A percentile compares a stretch with the other conserved stretches of the same genome.
phyloP scores from a whole-genome alignment of 306 rosid species.

The Dryas alaskensis region DNA sequence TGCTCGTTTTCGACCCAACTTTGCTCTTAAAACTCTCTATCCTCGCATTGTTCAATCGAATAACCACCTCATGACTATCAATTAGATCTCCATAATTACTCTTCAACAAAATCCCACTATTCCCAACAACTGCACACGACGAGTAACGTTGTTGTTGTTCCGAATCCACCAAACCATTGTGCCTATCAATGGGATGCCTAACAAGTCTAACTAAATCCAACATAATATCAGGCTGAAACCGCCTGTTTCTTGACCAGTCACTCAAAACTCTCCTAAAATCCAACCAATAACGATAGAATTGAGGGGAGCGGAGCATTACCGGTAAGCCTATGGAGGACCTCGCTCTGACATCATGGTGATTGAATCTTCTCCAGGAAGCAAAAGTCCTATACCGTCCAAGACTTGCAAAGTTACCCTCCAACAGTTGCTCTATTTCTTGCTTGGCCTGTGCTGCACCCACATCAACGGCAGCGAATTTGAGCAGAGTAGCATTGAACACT shows the following conservation, averaged over 20 bases:
- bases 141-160: constrained; percentile 37
- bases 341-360: constrained; percentile 42
- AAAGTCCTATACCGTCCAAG: constrained; percentile 64
- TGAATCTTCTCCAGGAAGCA: constrained; percentile 68
- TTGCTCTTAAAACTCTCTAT: constrained; percentile 44
- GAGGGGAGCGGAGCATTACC: constrained; percentile 56
- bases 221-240: constrained; percentile 61
- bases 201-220: constrained; percentile 51
- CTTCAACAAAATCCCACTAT: constrained; percentile 85
- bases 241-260: constrained; percentile 63
- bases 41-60: constrained; percentile 84
- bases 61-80: constrained; percentile 76
- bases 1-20: constrained; percentile 79
- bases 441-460: constrained; percentile 53
- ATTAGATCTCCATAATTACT: constrained; percentile 53
- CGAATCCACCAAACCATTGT: constrained; percentile 28
- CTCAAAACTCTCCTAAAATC: constrained; percentile 63
- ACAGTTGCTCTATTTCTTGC: constrained; percentile 62
- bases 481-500: constrained; percentile 62
- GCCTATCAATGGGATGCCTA: constrained; percentile 48
- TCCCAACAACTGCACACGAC: constrained; percentile 89
- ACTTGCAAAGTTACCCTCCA: constrained; percentile 72
- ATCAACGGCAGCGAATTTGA: constrained; percentile 57
- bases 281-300: constrained; percentile 77
- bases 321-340: constrained; percentile 44